Percentiles rank a stretch among this genome's conserved stretches.
Evolutionary conservation across 2,329 filamentous ascomycete species (phyloP).

Genomic region (Hypoxylon sp.): DNA sequence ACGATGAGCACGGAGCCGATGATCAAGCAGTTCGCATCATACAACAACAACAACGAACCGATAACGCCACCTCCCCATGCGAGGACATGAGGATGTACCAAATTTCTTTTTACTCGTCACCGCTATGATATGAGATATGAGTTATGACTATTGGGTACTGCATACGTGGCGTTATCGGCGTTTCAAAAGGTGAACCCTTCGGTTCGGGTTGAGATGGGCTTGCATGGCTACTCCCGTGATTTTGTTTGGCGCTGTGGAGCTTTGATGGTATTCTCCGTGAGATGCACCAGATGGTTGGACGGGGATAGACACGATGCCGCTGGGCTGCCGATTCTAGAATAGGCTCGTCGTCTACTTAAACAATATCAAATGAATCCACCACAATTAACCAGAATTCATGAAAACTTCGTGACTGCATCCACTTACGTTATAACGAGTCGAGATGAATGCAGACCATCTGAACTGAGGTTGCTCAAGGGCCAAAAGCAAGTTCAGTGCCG

Average conservation of each 20-base stretch:
- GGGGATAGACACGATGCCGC: no score
- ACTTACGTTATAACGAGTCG: no score
- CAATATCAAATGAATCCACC: no score
- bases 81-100: constrained; percentile 6
- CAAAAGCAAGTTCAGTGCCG: no score
- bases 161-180: constrained; percentile 26
- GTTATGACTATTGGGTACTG: constrained; percentile 30
- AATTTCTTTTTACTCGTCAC: constrained; percentile 2
- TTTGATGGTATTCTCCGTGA: no score
- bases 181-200: neutral
- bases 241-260: constrained; percentile 14
- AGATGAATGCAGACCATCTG: no score
- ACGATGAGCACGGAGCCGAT: constrained; percentile 35
- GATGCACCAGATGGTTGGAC: no score
- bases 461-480: no score
- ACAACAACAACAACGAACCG: constrained; percentile 12
- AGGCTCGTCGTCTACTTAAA: no score
- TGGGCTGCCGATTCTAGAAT: no score
- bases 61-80: constrained; percentile 37
- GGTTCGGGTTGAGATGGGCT: constrained; percentile 3
- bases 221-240: constrained; percentile 23
- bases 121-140: constrained; percentile 31
- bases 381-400: no score
- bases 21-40: constrained; percentile 18
- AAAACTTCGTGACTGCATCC: no score